These are phyloP conservation scores for Notholithocarpus densiflorus DNA, from an alignment of 306 rosid genomes.

Conservation along the genomic window DNA sequence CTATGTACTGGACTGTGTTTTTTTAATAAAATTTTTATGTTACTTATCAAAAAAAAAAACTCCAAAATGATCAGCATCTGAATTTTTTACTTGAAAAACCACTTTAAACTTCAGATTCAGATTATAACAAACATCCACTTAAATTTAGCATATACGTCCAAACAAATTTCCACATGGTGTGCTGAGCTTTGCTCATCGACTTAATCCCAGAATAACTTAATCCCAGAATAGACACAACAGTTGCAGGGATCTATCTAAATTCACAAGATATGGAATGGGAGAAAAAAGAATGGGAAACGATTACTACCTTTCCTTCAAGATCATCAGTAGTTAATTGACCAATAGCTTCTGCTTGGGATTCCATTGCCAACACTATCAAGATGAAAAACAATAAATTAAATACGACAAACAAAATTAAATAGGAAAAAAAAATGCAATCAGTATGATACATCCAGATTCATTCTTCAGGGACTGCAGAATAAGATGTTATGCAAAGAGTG, in stretches of 20 bases:
- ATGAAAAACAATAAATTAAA: slow-evolving; percentile 14
- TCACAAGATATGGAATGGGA: neutral
- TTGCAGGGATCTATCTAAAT: neutral
- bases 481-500: neutral
- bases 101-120: neutral
- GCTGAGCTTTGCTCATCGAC: neutral
- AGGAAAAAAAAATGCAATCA: neutral
- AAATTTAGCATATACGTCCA: neutral
- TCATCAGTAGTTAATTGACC: slow-evolving; percentile 89
- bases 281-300: neutral
- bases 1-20: no score
- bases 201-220: neutral
- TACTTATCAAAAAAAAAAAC: no score
- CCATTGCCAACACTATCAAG: slow-evolving; percentile 80
- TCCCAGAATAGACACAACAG: neutral
- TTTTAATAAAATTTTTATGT: no score
- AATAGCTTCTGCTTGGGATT: slow-evolving; percentile 95
- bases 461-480: neutral
- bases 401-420: neutral
- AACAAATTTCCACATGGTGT: neutral
- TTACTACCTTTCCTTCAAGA: slow-evolving; percentile 85
- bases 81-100: neutral
- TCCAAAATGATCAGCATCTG: neutral
- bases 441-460: neutral
- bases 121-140: neutral